Evolutionary conservation across 495 filamentous ascomycete genomes (phyloP), one percentile per base, ranked within the genome.

Genomic region (Penicillium cosmopolitanum): DNA sequence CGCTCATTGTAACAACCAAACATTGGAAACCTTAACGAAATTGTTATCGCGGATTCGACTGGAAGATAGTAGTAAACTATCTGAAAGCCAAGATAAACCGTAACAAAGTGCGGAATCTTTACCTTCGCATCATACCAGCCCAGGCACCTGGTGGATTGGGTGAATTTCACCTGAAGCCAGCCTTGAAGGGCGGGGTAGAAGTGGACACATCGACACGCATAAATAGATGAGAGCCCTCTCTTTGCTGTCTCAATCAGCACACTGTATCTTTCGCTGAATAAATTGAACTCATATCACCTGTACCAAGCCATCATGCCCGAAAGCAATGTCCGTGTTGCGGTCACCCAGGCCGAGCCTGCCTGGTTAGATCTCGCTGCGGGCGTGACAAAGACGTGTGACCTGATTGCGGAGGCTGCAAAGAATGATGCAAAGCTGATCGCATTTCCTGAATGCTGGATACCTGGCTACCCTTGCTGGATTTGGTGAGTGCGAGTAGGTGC

Each of bases 351-450:
- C 2, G 84, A 85, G 67, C 82, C 84, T 0, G 72, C 65, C 9
- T 85, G 82, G 80, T 68, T 86, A 0, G 79, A 87, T 59, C 71
- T 87, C 1, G 62, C 71, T 0, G 78, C 58, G 1, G 71, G 74
- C 4, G 73, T 86, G 10, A 56, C 65, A 4, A 87, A 86, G 60
- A 84, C 82, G 4, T 77, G 74, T 53, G 58, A 56, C 1, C 68
- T 85, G 35, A 85, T 87, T 51, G 61, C 56, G 23, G 79, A 87
- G 62, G 84, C 84, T 3, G 82, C 80, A 7, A 35, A 63, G 5
- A 76, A 81, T 34, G 77, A 73, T 1, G 84, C 81, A 0, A 63
- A 77, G 58, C 65, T 88, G 28, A 50, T 63, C 16, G 71, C 79
- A 5, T 87, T 87, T 59, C 77, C 77, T 4, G 72, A 78, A 40